A percentile compares a stretch with the other conserved stretches of the same genome.
These are phyloP conservation scores for Suillus plorans DNA, from an alignment of 768 basidiomycete genomes.

Conservation along the genomic window DNA sequence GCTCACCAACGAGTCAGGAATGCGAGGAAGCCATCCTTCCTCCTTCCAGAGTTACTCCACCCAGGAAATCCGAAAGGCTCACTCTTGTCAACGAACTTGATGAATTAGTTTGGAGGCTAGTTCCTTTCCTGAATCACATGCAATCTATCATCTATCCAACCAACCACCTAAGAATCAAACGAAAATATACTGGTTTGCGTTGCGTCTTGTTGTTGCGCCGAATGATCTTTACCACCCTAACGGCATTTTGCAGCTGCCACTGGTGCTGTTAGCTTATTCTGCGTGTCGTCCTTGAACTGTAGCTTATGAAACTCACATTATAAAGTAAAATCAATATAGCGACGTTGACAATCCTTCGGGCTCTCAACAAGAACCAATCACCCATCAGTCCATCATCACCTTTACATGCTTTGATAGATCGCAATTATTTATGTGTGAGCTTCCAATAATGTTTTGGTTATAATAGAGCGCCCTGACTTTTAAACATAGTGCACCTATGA, in stretches of 20 bases:
- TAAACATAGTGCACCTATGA: constrained; percentile 85
- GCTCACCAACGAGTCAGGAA: constrained; percentile 45
- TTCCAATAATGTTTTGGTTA: background rate
- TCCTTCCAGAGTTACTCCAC: constrained; percentile 76
- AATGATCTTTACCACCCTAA: background rate
- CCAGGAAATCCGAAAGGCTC: constrained; percentile 66
- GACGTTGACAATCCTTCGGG: constrained; percentile 88
- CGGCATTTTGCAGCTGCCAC: constrained; percentile 71
- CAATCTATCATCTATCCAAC: constrained; percentile 96
- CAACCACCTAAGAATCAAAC: constrained; percentile 80
- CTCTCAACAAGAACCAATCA: constrained; percentile 68
- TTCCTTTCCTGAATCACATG: constrained; percentile 88
- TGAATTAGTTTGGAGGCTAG: constrained; percentile 71
- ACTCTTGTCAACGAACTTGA: constrained; percentile 75
- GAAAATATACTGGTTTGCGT: constrained; percentile 85
- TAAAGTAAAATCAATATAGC: constrained; percentile 99
- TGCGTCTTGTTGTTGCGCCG: constrained; percentile 12
- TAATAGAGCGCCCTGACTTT: background rate
- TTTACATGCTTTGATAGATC: constrained; percentile 53
- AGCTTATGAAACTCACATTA: constrained; percentile 9
- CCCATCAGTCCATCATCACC: constrained; percentile 27
- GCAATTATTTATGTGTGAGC: constrained; percentile 90
- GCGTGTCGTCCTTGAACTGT: background rate
- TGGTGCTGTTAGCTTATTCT: constrained; percentile 72
- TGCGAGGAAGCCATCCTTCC: constrained; percentile 91